Evolutionary conservation across 441 rosid genomes (phyloP).

Genomic region (Populus tomentosa): DNA sequence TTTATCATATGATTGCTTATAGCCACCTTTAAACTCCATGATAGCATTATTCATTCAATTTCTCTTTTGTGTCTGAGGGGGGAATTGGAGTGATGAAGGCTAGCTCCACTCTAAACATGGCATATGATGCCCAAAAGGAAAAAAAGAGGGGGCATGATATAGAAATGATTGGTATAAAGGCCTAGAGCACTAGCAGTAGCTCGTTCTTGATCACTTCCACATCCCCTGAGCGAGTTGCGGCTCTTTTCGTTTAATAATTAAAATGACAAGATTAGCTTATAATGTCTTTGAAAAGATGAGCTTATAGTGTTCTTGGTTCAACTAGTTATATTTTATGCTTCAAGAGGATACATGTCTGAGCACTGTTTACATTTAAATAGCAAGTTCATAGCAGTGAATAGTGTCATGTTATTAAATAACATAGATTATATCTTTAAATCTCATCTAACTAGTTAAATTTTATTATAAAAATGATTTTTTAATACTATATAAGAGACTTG

Average conservation of each 20-base stretch:
- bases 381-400: no score
- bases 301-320: neutral
- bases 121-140: constrained; percentile 22
- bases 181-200: neutral
- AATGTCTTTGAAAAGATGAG: constrained; percentile 6
- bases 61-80: constrained; percentile 4
- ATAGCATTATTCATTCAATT: neutral
- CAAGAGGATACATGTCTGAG: neutral
- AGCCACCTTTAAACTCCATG: neutral
- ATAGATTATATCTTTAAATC: no score
- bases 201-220: constrained; percentile 2
- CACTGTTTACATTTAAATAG: no score
- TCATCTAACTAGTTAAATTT: rapidly evolving
- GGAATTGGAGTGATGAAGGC: constrained; percentile 5
- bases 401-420: no score
- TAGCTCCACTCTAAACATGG: constrained; percentile 23
- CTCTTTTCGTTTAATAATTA: constrained; percentile 19
- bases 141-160: constrained; percentile 24
- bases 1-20: constrained; percentile 12
- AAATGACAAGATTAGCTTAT: constrained; percentile 9
- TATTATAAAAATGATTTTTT: no score
- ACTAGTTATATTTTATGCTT: neutral
- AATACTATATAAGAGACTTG: no score
- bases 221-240: neutral
- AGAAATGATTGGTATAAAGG: constrained; percentile 45